Conservation (phyloP, 2,329 filamentous ascomycete genomes). For the Aureobasidium leucospermi region DNA sequence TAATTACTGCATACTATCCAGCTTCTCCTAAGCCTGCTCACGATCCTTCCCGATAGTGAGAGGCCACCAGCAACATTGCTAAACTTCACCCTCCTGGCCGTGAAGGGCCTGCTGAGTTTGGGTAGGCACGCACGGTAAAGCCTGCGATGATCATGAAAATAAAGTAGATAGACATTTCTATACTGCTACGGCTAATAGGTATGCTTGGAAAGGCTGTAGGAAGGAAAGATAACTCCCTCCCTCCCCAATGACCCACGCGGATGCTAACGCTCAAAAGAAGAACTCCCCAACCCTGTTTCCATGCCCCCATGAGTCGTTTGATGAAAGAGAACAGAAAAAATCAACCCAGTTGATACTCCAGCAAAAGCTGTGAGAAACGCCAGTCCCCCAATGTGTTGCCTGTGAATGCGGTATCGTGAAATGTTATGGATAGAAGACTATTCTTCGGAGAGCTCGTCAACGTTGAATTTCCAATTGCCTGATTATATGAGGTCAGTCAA, state of each 20-base stretch:
- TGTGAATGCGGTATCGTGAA: conserved; percentile 6
- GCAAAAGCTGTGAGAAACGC: neutral
- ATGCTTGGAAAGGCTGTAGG: neutral
- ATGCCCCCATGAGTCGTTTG: neutral
- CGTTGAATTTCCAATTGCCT: conserved; percentile 31
- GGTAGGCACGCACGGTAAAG: neutral
- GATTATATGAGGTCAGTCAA: conserved; percentile 3
- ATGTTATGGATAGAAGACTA: neutral
- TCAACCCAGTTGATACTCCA: neutral
- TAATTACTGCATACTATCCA: conserved; percentile 5
- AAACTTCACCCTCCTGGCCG: conserved; percentile 33
- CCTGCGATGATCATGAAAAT: neutral
- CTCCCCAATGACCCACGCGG: neutral
- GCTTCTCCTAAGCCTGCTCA: conserved; percentile 17
- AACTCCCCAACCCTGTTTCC: neutral
- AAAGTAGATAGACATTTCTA: neutral
- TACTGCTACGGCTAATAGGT: neutral
- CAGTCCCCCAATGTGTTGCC: neutral
- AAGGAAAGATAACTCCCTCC: neutral
- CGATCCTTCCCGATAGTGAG: conserved; percentile 12
- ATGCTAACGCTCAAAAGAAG: neutral
- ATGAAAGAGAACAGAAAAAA: neutral
- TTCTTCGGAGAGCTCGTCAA: conserved; percentile 4
- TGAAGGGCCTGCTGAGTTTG: conserved; percentile 31
- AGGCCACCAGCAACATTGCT: conserved; percentile 21